phyloP scores from a whole-genome alignment of 441 rosid genomes.

The Brassica hybrid region DNA sequence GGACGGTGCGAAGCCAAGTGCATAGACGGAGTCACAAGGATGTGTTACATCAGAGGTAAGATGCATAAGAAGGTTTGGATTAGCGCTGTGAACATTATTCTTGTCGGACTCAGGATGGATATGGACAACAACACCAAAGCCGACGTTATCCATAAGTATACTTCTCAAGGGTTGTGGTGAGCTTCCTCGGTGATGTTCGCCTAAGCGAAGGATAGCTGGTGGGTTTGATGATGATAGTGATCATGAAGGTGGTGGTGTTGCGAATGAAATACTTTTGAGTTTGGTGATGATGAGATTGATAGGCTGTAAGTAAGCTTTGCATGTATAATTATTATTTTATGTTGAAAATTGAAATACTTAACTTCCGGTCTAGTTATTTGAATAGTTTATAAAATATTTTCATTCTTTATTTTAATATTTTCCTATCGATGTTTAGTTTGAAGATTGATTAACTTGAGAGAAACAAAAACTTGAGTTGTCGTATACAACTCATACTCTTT shows the following conservation, averaged over 20 bases:
- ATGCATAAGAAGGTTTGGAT: conserved; percentile 5
- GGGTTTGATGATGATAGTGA: background rate
- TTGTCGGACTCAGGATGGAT: conserved; percentile 1
- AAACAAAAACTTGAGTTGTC: background rate
- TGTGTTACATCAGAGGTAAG: conserved; percentile 11
- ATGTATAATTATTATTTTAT: background rate
- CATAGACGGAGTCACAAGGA: conserved; percentile 1
- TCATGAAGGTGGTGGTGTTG: no score
- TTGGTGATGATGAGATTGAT: background rate
- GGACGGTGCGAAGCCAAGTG: conserved; percentile 9
- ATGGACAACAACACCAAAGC: conserved; percentile 3
- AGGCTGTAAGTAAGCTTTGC: background rate
- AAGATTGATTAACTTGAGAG: background rate
- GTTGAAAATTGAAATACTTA: no score
- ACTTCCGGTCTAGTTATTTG: background rate
- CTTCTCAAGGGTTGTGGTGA: conserved; percentile 7
- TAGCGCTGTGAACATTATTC: background rate
- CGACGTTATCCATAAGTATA: background rate
- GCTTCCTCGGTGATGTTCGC: background rate
- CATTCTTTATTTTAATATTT: background rate
- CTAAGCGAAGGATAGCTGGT: background rate
- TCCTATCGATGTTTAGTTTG: background rate
- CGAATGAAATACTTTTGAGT: background rate
- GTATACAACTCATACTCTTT: background rate
- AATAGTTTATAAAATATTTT: background rate